Conservation (phyloP, 1,284 basidiomycete genomes). For the Cryptococcus sp. region DNA sequence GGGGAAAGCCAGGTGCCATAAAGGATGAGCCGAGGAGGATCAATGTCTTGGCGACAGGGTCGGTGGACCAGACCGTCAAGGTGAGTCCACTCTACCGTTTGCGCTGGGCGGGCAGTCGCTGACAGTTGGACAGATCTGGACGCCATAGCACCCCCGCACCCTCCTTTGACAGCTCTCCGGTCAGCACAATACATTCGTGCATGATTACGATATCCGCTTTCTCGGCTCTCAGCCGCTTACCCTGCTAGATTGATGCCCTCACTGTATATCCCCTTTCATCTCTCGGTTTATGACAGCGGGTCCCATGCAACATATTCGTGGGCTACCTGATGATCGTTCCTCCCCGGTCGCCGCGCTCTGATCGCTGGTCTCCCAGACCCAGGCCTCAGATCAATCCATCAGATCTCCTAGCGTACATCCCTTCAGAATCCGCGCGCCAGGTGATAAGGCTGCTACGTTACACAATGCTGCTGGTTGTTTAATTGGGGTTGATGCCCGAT, state of each 20-base stretch:
- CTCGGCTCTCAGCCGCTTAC: neutral
- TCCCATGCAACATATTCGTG: too few relatives aligned
- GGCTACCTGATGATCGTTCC: too few relatives aligned
- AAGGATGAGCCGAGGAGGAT: conserved; percentile 7
- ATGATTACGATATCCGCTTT: neutral
- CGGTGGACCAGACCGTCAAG: conserved; percentile 65
- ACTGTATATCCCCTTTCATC: neutral
- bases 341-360: too few relatives aligned
- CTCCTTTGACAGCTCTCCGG: neutral
- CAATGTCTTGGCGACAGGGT: conserved; percentile 58
- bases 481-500: too few relatives aligned
- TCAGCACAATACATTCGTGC: neutral
- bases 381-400: too few relatives aligned
- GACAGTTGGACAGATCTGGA: conserved; percentile 20
- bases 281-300: too few relatives aligned
- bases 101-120: neutral
- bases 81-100: conserved; percentile 27
- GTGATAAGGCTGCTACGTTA: too few relatives aligned
- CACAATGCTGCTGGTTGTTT: too few relatives aligned
- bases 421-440: too few relatives aligned
- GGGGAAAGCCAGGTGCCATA: conserved; percentile 25
- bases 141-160: conserved; percentile 12
- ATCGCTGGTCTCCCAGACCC: too few relatives aligned
- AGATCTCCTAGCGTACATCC: too few relatives aligned
- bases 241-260: conserved; percentile 5